phyloP scores from a whole-genome alignment of 306 rosid genomes.

The Vicia sativa region DNA sequence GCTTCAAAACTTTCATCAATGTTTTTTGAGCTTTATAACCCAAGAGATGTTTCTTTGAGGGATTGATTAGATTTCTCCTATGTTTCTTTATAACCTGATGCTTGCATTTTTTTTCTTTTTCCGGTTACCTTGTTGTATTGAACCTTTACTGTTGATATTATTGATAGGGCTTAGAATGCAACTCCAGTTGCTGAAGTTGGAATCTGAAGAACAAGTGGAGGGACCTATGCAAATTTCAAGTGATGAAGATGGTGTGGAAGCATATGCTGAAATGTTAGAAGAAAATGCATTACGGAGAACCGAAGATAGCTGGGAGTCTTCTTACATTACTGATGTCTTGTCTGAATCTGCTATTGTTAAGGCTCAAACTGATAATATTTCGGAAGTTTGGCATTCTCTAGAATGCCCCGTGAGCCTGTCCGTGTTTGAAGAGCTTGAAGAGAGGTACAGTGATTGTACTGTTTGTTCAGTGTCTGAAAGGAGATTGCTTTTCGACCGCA shows the following conservation, averaged over 20 bases:
- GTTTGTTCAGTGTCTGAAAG: constrained; percentile 66
- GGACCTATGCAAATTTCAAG: constrained; percentile 63
- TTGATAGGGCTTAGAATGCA: constrained; percentile 85
- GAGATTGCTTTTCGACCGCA: constrained; percentile 74
- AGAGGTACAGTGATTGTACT: constrained; percentile 52
- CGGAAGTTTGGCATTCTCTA: constrained; percentile 59
- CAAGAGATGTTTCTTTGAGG: neutral
- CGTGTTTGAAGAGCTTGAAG: constrained; percentile 72
- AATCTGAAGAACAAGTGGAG: constrained; percentile 67
- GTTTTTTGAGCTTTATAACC: constrained; percentile 3
- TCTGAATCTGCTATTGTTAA: constrained; percentile 55
- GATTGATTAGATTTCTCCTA: constrained; percentile 7
- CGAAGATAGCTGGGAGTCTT: constrained; percentile 69
- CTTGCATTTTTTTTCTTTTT: neutral
- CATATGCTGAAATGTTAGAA: constrained; percentile 33
- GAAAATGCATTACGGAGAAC: constrained; percentile 36
- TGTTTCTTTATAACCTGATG: neutral
- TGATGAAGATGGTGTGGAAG: constrained; percentile 77
- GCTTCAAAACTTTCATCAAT: constrained; percentile 16
- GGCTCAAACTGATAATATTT: constrained; percentile 40
- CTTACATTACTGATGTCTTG: constrained; percentile 63
- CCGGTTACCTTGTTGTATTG: constrained; percentile 22
- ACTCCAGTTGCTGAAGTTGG: constrained; percentile 86
- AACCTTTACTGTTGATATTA: constrained; percentile 16
- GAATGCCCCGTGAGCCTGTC: constrained; percentile 68